Base-by-base conservation (phyloP, 352 stramenopile genomes). In the Pythium utonaiense region DNA sequence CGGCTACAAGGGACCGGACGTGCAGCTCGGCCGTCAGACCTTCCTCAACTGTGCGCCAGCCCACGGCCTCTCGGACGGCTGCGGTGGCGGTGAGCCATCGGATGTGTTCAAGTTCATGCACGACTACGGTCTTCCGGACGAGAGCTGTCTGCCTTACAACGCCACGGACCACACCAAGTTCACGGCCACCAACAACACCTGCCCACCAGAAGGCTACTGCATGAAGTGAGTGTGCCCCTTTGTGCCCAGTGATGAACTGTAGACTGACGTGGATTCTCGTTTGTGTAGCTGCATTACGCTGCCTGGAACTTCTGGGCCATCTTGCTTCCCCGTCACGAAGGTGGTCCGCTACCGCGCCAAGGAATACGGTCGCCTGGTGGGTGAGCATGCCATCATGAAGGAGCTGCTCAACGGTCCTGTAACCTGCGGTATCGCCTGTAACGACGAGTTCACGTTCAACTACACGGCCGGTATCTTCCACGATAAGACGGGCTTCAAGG, bases 401-500 rank as follows among this genome's bases (percentile, higher is more conserved):
- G 76, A 85, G 60, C 67, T 85, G 34, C 64, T 76, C 33, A 75
- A 80, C 34, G 93, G 93, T 10, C 91, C 91, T 2, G 86, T 98
- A 28, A 88, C 89, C n/a, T 96, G 89, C 52, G 88, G 81, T 24
- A 89, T 98, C 42, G 89, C 96, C 60, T 95, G 89, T 57, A 83
- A 75, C 57, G 61, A 75, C 34, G 69, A 74, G 56, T 81, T 91
- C 56, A 77, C 62, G 51, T 80, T 71, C 49, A 77, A 96, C 53
- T 98, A 98, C 78, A 86, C 74, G 48, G 91, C 87, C 10, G 92
- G 94, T 17, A 75, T 97, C 40, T 85, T 96, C 36, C 62, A 89
- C 31, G 77, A 89, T 60, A 96, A 94, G 57, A 88, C 69, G 21
- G 73, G 70, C 47, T 81, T 80, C 25, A 47, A 63, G 14, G 68